Base-by-base conservation (phyloP, 257 asterid genomes). In the Euphrasia confusa region DNA sequence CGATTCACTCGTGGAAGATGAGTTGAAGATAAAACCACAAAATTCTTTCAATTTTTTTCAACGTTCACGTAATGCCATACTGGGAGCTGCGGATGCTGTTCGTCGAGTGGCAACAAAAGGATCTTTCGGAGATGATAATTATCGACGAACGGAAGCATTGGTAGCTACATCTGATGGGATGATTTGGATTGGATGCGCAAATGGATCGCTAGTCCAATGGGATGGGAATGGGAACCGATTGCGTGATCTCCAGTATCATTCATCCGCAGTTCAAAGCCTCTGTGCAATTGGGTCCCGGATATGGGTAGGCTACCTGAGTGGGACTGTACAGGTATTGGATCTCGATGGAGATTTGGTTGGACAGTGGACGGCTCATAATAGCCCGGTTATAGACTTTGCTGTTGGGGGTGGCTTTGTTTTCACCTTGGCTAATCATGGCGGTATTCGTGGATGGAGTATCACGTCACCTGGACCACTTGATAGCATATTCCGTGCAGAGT, bases 71-170 rank as follows among this genome's bases (percentile, higher is more conserved):
- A 89, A 89, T 71, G 99, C 85, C 74, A 85, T 93, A 62, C 37
- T 87, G 56, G 99, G 99, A 72, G 99, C 99, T 53, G 99, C 99
- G 72, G 99, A 93, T 73, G 97, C 96, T 70, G 97, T 93, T 60
- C 98, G 90, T 42, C 78, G 98, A 72, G 99, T 82, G 69, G 92
- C 99, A 2, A 83, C 44, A 3, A 87, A 85, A 72, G 97, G 97
- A 77, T 74, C 88, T 59, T 85, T 74, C 68, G 92, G 83, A 55
- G 99, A 93, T 54, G 99, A 89, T 65, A 85, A 76, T 7, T 35
- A 35, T 70, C 85, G 91, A 54, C 82, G 94, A 68, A 87, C 78
- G 42, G 99, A 93, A 79, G 96, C 96, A 26, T 57, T 89, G 75
- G 68, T 82, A 18, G 75, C 77, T 12, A 80, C 96, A 18, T 65